These are phyloP conservation scores for Bipolaris sorokiniana DNA, from an alignment of 2,329 filamentous ascomycete species.

Conservation along the genomic window DNA sequence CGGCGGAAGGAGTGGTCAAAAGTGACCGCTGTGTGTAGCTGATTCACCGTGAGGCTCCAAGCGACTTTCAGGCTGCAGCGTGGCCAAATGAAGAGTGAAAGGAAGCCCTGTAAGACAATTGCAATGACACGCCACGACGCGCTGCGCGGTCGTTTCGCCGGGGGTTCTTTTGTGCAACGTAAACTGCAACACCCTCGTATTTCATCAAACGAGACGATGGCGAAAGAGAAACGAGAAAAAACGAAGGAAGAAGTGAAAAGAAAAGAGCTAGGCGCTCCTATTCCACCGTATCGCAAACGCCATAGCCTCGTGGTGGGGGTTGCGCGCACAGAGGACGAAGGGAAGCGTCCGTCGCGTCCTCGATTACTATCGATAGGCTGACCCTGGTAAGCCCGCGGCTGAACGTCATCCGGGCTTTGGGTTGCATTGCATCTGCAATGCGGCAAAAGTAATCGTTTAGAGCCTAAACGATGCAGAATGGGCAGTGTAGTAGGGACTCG, in stretches of 20 bases:
- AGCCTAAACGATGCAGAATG: background rate
- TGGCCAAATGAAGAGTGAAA: slow-evolving; percentile 7
- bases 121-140: slow-evolving; percentile 13
- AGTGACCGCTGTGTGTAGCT: slow-evolving; percentile 1
- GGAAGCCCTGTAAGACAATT: slow-evolving; percentile 11
- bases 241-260: background rate
- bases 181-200: background rate
- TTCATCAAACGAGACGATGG: background rate
- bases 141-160: slow-evolving; percentile 8
- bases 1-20: slow-evolving; percentile 2
- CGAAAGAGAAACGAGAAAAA: background rate
- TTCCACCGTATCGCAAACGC: slow-evolving; percentile 10
- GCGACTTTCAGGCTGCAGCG: slow-evolving; percentile 10
- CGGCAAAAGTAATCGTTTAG: slow-evolving; percentile 7
- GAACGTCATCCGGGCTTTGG: slow-evolving; percentile 13
- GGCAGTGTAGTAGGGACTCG: background rate
- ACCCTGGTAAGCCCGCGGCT: slow-evolving; percentile 11
- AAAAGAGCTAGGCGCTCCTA: slow-evolving; percentile 5
- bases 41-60: slow-evolving; percentile 7
- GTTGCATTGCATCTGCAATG: slow-evolving; percentile 6
- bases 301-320: slow-evolving; percentile 16
- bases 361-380: slow-evolving; percentile 28
- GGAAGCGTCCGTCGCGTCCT: slow-evolving; percentile 10
- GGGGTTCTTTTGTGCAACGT: background rate
- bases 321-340: background rate